Evolutionary conservation across 2,329 filamentous ascomycete genomes (phyloP).

Genomic region (Mycogone perniciosa): DNA sequence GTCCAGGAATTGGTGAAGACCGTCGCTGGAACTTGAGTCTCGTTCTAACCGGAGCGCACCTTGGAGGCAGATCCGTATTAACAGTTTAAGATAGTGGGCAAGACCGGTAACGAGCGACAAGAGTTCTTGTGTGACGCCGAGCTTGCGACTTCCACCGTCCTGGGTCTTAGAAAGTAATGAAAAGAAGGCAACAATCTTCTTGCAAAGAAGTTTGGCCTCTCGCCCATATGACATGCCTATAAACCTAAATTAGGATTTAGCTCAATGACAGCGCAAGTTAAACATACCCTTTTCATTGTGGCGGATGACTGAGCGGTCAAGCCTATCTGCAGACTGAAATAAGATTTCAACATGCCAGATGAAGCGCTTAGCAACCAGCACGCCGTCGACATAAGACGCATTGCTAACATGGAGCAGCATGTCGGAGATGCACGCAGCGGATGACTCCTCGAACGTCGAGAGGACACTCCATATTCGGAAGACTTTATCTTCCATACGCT

Average conservation of each 20-base stretch:
- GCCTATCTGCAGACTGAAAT: constrained; percentile 78
- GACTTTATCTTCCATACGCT: constrained; percentile 95
- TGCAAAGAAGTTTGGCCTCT: constrained; percentile 98
- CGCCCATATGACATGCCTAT: constrained; percentile 81
- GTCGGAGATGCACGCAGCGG: constrained; percentile 95
- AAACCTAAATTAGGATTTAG: background rate
- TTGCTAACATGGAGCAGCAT: constrained; percentile 99
- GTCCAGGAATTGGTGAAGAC: constrained; percentile 75
- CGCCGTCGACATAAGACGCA: constrained; percentile 89
- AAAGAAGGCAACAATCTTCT: constrained; percentile 98
- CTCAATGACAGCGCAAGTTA: background rate
- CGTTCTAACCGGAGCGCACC: constrained; percentile 86
- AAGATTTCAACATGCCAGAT: constrained; percentile 93
- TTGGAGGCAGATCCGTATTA: constrained; percentile 94
- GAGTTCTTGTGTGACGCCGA: constrained; percentile 96
- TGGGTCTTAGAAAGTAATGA: constrained; percentile 90
- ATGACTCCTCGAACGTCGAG: constrained; percentile 95
- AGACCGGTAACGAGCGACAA: constrained; percentile 93
- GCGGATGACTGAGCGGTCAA: constrained; percentile 66
- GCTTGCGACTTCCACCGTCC: constrained; percentile 79
- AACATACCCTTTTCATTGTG: constrained; percentile 68
- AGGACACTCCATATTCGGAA: constrained; percentile 97
- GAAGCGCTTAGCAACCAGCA: constrained; percentile 90
- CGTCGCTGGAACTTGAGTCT: constrained; percentile 67
- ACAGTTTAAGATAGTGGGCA: constrained; percentile 93